A percentile compares a stretch with the other conserved stretches of the same genome.
Conservation (phyloP, 192 early-diverging fungal species). For the Diversispora epigaea region DNA sequence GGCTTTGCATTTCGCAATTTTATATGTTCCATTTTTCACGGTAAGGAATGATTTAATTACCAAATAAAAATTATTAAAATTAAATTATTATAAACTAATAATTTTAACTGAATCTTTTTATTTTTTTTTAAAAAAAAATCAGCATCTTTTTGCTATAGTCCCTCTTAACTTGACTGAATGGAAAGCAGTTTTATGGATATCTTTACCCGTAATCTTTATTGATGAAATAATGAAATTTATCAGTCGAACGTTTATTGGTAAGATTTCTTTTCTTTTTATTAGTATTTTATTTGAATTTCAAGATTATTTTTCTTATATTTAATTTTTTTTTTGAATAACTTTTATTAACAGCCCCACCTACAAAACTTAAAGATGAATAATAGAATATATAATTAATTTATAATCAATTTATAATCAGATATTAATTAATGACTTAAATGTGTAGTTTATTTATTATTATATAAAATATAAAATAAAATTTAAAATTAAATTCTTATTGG, state of each 20-base stretch:
- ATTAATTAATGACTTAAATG: neutral
- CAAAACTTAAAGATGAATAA: constrained; percentile 12
- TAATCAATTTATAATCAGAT: neutral
- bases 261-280: no score
- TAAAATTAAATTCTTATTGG: no score
- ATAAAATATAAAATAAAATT: no score
- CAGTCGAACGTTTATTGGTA: constrained; percentile 49
- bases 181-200: constrained; percentile 86
- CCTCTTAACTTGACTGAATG: constrained; percentile 87
- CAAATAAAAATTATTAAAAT: no score
- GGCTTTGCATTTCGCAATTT: constrained; percentile 91
- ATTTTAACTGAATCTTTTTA: neutral
- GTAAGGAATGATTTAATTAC: constrained; percentile 39
- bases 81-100: constrained; percentile 7
- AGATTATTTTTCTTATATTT: neutral
- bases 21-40: constrained; percentile 97
- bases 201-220: constrained; percentile 85
- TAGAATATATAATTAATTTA: neutral
- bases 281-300: no score
- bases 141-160: constrained; percentile 79
- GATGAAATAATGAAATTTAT: constrained; percentile 91
- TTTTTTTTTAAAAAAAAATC: constrained; percentile 37
- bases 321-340: neutral
- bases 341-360: constrained; percentile 7
- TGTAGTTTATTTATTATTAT: no score